Evolutionary conservation across 768 basidiomycete species (phyloP).

Genomic region (Lentinula raphanica): DNA sequence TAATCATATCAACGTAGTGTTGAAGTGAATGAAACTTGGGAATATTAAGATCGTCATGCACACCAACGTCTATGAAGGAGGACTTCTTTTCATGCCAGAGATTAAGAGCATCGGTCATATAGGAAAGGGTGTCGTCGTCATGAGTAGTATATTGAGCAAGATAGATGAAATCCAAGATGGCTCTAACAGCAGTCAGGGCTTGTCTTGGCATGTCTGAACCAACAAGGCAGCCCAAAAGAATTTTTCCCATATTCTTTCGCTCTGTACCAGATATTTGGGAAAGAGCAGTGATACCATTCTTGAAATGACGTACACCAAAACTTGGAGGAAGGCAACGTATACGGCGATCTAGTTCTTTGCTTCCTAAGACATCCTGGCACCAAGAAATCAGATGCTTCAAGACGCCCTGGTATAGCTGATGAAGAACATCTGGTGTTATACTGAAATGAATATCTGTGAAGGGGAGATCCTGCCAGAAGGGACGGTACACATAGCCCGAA

Average conservation of each 20-base stretch:
- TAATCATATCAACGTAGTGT: too few relatives aligned
- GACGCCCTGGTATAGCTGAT: conserved; percentile 44
- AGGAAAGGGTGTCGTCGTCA: conserved; percentile 11
- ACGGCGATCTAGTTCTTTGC: conserved; percentile 31
- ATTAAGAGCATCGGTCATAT: conserved; percentile 11
- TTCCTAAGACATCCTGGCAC: conserved; percentile 19
- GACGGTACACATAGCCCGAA: conserved; percentile 10
- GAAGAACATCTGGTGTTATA: conserved; percentile 43
- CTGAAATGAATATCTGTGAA: conserved; percentile 32
- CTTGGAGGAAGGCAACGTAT: conserved; percentile 25
- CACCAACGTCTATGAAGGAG: conserved; percentile 12
- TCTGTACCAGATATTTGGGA: conserved; percentile 35
- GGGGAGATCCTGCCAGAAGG: conserved; percentile 39
- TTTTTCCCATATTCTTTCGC: conserved; percentile 23
- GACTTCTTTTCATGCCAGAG: conserved; percentile 18
- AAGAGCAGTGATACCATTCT: conserved; percentile 33
- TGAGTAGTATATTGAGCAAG: conserved; percentile 13
- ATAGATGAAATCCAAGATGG: conserved; percentile 31
- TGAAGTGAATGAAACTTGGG: conserved; percentile 26
- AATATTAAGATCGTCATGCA: conserved; percentile 20
- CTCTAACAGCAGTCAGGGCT: conserved; percentile 16
- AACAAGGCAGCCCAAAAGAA: conserved; percentile 19
- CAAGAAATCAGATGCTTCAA: conserved; percentile 38
- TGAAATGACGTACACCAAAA: too few relatives aligned
- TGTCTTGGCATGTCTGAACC: not conserved